Percentiles rank a stretch among this genome's conserved stretches.
Evolutionary conservation across 225 moss, liverwort and hornwort genomes (phyloP).

Genomic region (Anthoceros angustus): DNA sequence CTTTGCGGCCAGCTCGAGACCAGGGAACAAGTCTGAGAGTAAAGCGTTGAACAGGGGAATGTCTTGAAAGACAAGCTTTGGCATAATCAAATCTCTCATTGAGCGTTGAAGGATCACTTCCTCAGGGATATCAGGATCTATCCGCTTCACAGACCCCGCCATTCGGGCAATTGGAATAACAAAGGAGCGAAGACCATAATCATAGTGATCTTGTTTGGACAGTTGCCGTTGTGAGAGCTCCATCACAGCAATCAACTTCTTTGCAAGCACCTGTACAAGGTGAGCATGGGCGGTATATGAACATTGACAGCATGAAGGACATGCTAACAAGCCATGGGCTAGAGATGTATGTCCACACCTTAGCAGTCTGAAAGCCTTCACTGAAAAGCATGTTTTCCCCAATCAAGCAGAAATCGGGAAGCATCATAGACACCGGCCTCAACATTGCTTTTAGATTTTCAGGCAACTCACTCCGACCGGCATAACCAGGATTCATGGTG

Average conservation of each 20-base stretch:
- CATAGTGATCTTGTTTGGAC: conserved; percentile 80
- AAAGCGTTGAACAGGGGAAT: conserved; percentile 62
- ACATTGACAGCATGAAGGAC: neutral
- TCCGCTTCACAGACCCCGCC: conserved; percentile 53
- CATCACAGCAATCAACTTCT: conserved; percentile 76
- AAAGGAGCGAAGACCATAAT: conserved; percentile 69
- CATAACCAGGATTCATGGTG: conserved; percentile 85
- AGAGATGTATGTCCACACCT: conserved; percentile 18
- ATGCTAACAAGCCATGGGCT: neutral
- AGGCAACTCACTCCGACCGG: conserved; percentile 68
- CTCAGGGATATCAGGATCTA: conserved; percentile 59
- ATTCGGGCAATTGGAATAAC: conserved; percentile 74
- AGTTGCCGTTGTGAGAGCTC: conserved; percentile 71
- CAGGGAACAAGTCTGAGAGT: conserved; percentile 70
- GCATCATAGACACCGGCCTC: conserved; percentile 86
- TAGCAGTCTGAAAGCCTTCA: conserved; percentile 73
- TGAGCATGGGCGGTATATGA: neutral
- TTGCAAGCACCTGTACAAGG: conserved; percentile 33
- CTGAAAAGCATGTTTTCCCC: conserved; percentile 83
- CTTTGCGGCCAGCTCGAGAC: conserved; percentile 61
- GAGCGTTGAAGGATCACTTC: conserved; percentile 65
- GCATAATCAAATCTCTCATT: conserved; percentile 71
- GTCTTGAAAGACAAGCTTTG: conserved; percentile 68
- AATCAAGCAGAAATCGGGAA: conserved; percentile 75
- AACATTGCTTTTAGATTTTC: conserved; percentile 81